Percentiles rank a stretch among this genome's conserved stretches.
Conservation (phyloP, 805 yeast genomes). For the Kodamaea kaohsiungensis region DNA sequence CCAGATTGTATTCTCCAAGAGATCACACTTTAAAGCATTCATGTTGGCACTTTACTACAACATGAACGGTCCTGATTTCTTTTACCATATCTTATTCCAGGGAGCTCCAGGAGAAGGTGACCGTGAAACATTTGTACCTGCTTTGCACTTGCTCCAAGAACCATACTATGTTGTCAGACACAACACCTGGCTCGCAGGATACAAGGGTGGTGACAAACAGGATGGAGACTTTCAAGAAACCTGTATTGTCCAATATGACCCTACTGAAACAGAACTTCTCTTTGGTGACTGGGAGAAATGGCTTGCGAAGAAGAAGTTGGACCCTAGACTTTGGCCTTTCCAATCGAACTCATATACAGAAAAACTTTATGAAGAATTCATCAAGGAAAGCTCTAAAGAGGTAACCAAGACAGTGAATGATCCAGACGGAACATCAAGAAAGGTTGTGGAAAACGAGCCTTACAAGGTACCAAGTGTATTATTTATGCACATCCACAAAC, state of each 20-base stretch:
- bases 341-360: slow-evolving; percentile 17
- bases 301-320: slow-evolving; percentile 19
- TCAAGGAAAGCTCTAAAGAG: slow-evolving; percentile 4
- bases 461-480: slow-evolving; percentile 18
- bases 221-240: slow-evolving; percentile 19
- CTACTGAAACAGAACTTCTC: slow-evolving; percentile 14
- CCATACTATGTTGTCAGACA: slow-evolving; percentile 30
- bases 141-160: slow-evolving; percentile 37
- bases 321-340: slow-evolving; percentile 19
- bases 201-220: slow-evolving; percentile 6
- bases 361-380: slow-evolving; percentile 14
- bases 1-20: slow-evolving; percentile 37
- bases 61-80: slow-evolving; percentile 28
- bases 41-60: slow-evolving; percentile 38
- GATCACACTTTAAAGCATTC: slow-evolving; percentile 30
- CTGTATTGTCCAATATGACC: slow-evolving; percentile 26
- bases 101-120: slow-evolving; percentile 38
- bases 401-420: slow-evolving; percentile 1
- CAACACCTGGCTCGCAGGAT: slow-evolving; percentile 24
- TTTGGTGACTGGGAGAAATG: slow-evolving; percentile 28
- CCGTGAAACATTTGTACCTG: slow-evolving; percentile 40
- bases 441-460: not conserved
- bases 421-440: slow-evolving; percentile 2
- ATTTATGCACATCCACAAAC: slow-evolving; percentile 25
- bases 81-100: slow-evolving; percentile 34